Conservation (phyloP, 192 early-diverging fungal genomes). For the Anaeromyces robustus region DNA sequence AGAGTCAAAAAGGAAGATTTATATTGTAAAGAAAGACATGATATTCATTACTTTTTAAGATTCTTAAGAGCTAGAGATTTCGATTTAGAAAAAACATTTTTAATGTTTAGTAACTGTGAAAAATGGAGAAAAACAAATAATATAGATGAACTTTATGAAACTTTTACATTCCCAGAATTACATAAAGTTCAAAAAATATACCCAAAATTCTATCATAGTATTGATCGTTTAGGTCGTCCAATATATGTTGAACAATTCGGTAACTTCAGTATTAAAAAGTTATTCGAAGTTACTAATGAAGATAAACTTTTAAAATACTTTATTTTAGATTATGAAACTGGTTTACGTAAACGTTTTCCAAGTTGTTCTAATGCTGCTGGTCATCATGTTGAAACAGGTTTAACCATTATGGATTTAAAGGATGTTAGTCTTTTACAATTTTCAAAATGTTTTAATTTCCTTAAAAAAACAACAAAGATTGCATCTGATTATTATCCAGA, state of each 20-base stretch:
- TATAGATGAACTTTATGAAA: background rate
- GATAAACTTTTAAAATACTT: constrained; percentile 57
- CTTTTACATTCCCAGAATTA: constrained; percentile 49
- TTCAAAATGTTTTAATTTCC: constrained; percentile 45
- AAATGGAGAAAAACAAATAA: constrained; percentile 49
- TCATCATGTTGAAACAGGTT: constrained; percentile 62
- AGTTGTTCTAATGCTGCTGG: constrained; percentile 51
- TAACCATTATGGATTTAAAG: constrained; percentile 82
- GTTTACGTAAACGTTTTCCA: constrained; percentile 49
- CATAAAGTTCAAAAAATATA: constrained; percentile 42
- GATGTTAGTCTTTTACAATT: constrained; percentile 63
- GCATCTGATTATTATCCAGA: constrained; percentile 94
- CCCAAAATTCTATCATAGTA: constrained; percentile 73
- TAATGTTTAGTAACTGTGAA: constrained; percentile 54
- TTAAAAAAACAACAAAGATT: constrained; percentile 58
- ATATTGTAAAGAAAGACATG: constrained; percentile 38
- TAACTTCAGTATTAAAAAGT: constrained; percentile 36
- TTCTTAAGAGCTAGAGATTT: constrained; percentile 64
- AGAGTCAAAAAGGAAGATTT: constrained; percentile 21
- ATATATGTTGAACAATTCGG: constrained; percentile 85
- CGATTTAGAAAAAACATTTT: constrained; percentile 38
- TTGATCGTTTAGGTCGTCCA: constrained; percentile 78
- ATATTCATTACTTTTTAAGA: constrained; percentile 49
- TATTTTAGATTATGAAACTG: constrained; percentile 59
- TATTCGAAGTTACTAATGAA: constrained; percentile 42